These are phyloP conservation scores for Aspergillus pseudonomiae DNA, from an alignment of 2,329 filamentous ascomycete species.

Conservation along the genomic window DNA sequence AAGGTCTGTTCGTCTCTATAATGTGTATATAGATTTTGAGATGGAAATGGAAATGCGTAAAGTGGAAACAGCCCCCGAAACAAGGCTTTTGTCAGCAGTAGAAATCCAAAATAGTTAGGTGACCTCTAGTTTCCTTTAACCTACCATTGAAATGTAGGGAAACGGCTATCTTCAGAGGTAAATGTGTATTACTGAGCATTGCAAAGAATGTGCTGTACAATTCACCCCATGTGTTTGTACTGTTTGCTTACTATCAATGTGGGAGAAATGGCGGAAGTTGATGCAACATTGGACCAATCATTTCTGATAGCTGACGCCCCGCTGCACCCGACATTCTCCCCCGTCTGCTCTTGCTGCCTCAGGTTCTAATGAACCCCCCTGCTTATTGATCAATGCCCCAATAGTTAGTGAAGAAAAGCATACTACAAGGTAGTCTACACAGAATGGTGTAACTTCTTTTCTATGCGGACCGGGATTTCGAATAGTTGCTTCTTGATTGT, in stretches of 20 bases:
- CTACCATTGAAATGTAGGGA: not conserved
- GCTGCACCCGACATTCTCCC: not conserved
- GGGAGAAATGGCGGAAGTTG: conserved; percentile 6
- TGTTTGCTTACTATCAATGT: conserved; percentile 24
- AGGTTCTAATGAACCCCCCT: not conserved
- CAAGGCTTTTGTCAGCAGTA: not conserved
- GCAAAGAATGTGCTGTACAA: conserved; percentile 5
- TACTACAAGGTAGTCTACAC: not conserved
- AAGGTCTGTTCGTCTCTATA: not conserved
- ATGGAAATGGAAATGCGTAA: not conserved
- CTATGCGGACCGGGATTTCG: not conserved
- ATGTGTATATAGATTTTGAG: conserved; percentile 1
- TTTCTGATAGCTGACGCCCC: not conserved
- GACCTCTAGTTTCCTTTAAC: not conserved
- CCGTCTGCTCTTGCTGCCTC: not conserved
- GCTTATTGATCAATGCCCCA: not conserved
- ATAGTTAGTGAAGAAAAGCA: not conserved
- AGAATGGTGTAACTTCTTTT: not conserved
- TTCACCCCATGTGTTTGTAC: conserved; percentile 25
- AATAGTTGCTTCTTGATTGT: not conserved
- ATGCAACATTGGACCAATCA: conserved; percentile 11
- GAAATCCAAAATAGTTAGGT: not conserved
- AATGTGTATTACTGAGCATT: not conserved
- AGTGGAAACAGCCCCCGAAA: too few species aligned
- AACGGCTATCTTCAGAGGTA: not conserved